Evolutionary conservation across 2,329 filamentous ascomycete genomes (phyloP).

Genomic region (Colletotrichum scovillei): DNA sequence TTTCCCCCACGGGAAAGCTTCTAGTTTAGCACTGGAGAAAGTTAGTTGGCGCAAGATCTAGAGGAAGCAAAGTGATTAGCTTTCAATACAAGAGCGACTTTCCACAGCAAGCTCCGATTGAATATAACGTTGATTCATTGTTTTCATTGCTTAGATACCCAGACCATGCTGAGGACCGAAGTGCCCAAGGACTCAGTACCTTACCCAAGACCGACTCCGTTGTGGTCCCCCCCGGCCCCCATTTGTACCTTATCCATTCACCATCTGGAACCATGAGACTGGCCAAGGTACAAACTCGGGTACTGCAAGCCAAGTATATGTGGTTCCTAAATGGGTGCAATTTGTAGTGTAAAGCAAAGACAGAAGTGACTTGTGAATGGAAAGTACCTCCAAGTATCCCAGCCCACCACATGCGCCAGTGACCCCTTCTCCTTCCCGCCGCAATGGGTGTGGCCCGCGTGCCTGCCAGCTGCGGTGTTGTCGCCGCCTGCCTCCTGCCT

Average conservation of each 20-base stretch:
- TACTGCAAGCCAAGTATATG: not conserved
- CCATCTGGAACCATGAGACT: not conserved
- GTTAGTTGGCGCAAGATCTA: too few species aligned
- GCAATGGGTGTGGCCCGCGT: not conserved
- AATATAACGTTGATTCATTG: not conserved
- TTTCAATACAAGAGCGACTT: not conserved
- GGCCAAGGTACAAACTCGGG: not conserved
- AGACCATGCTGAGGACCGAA: not conserved
- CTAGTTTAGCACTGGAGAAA: not conserved
- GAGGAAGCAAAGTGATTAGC: not conserved
- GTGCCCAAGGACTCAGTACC: too few species aligned
- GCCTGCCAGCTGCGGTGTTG: not conserved
- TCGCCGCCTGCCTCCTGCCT: not conserved
- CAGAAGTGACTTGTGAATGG: not conserved
- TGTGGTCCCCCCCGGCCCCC: not conserved
- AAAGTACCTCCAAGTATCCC: not conserved
- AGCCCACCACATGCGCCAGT: conserved; percentile 9
- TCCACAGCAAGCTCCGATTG: not conserved
- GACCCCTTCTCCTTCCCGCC: not conserved
- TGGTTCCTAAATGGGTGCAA: not conserved
- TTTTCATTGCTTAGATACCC: not conserved
- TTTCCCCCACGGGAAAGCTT: not conserved
- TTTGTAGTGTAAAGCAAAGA: not conserved
- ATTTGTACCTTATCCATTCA: not conserved
- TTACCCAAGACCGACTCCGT: not conserved